Conservation (phyloP, 106 monocot genomes). For the Phalaenopsis aphrodite region DNA sequence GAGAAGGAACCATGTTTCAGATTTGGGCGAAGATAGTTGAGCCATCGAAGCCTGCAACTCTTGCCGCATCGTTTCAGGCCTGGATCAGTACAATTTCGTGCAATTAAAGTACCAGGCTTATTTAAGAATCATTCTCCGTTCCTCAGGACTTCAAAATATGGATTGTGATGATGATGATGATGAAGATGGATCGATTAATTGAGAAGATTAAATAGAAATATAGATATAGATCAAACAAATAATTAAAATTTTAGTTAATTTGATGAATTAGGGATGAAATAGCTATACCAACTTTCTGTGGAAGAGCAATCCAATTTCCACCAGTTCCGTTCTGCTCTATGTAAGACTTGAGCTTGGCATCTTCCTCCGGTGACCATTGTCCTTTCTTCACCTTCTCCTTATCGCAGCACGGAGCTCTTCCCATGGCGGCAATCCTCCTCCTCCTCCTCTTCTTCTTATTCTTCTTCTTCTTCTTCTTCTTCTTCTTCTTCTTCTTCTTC, state of each 20-base stretch:
- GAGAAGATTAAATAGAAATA: too few species aligned
- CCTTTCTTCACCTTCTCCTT: conserved; percentile 91
- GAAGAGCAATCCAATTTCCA: conserved; percentile 95
- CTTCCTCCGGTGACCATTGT: conserved; percentile 90
- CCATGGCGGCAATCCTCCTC: too few species aligned
- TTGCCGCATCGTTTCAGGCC: conserved; percentile 87
- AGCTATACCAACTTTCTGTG: conserved; percentile 72
- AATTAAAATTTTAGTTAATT: too few species aligned
- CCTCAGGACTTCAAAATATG: too few species aligned
- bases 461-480: neutral
- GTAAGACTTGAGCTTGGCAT: conserved; percentile 77
- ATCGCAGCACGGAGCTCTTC: conserved; percentile 88
- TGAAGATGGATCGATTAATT: too few species aligned
- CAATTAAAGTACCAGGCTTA: too few species aligned
- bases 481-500: conserved; percentile 3
- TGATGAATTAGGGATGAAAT: too few species aligned
- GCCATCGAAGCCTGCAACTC: conserved; percentile 94
- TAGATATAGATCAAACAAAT: too few species aligned
- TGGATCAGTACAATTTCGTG: neutral
- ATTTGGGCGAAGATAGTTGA: conserved; percentile 83
- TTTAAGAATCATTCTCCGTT: too few species aligned
- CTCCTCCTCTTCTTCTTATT: too few species aligned
- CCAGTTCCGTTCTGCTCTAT: conserved; percentile 90
- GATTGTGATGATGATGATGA: too few species aligned
- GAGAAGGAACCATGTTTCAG: conserved; percentile 80